Conservation (phyloP, 257 asterid species). For the Catharanthus roseus region DNA sequence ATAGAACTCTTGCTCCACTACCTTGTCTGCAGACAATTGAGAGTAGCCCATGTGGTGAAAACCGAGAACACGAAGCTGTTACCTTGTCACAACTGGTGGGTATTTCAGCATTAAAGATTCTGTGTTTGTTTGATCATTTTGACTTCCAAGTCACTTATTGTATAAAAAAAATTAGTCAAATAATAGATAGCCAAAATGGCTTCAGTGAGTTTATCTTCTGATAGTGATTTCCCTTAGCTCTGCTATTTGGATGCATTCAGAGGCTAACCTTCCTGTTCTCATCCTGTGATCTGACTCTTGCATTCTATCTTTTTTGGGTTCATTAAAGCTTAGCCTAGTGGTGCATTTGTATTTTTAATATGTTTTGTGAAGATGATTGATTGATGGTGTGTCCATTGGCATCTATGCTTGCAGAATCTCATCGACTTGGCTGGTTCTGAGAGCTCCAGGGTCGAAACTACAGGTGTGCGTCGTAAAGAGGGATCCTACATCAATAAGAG, state of each 20-base stretch:
- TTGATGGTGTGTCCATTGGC: conserved; percentile 14
- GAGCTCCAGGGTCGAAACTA: conserved; percentile 93
- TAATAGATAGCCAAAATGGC: too few species aligned
- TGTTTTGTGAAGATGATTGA: conserved; percentile 23
- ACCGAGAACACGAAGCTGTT: conserved; percentile 85
- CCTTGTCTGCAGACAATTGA: conserved; percentile 74
- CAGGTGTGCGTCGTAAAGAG: conserved; percentile 90
- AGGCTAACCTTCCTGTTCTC: too few species aligned
- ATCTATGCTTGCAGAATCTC: conserved; percentile 71
- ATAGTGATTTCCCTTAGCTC: too few species aligned
- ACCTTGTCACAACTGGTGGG: conserved; percentile 89
- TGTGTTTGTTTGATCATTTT: background rate
- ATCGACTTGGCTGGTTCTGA: conserved; percentile 99
- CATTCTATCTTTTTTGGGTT: conserved; percentile 10
- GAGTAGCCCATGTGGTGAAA: conserved; percentile 94
- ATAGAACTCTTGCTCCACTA: conserved; percentile 11
- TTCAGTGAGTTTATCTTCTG: too few species aligned
- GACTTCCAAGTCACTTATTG: background rate
- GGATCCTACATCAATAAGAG: conserved; percentile 98
- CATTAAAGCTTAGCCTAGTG: background rate
- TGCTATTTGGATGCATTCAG: too few species aligned
- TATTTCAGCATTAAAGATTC: conserved; percentile 3
- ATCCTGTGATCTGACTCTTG: conserved; percentile 1
- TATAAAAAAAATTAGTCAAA: background rate
- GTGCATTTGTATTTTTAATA: background rate